phyloP scores from a whole-genome alignment of 495 filamentous ascomycete genomes.

The Penicillium macrosclerotiorum region DNA sequence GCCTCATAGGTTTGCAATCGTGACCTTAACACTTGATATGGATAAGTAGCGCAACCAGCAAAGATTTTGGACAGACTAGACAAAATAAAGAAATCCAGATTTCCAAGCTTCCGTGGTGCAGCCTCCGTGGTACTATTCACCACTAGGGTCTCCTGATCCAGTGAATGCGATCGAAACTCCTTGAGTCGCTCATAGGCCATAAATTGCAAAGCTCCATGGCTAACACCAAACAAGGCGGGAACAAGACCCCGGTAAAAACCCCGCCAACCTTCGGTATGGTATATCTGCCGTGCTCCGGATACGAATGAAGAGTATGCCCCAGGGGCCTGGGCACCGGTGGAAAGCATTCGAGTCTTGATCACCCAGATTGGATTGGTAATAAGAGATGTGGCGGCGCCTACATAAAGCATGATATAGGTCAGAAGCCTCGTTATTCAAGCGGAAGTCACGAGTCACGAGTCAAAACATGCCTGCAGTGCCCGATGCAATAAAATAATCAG shows the following conservation, averaged over 20 bases:
- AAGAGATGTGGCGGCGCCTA: conserved; percentile 67
- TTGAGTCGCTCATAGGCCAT: conserved; percentile 91
- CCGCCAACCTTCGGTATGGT: conserved; percentile 62
- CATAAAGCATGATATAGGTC: not conserved
- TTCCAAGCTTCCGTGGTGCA: conserved; percentile 51
- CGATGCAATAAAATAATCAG: conserved; percentile 82
- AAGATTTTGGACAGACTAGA: conserved; percentile 83
- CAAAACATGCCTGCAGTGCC: conserved; percentile 60
- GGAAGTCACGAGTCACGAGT: no score
- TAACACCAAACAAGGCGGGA: conserved; percentile 84
- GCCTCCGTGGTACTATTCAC: conserved; percentile 2
- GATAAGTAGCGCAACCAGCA: conserved; percentile 85
- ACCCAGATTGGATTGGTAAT: conserved; percentile 98
- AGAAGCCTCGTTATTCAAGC: no score
- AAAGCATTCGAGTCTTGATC: conserved; percentile 95
- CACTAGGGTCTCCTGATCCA: not conserved
- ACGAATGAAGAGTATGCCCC: conserved; percentile 81
- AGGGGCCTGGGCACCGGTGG: conserved; percentile 65
- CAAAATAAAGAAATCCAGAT: conserved; percentile 72
- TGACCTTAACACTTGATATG: conserved; percentile 86
- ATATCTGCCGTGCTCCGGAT: conserved; percentile 63
- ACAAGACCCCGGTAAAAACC: conserved; percentile 85
- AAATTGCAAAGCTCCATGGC: conserved; percentile 93
- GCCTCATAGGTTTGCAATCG: conserved; percentile 87
- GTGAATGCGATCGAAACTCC: conserved; percentile 43